Evolutionary conservation across 768 basidiomycete genomes (phyloP).

Genomic region (Psilocybe subaeruginosa): DNA sequence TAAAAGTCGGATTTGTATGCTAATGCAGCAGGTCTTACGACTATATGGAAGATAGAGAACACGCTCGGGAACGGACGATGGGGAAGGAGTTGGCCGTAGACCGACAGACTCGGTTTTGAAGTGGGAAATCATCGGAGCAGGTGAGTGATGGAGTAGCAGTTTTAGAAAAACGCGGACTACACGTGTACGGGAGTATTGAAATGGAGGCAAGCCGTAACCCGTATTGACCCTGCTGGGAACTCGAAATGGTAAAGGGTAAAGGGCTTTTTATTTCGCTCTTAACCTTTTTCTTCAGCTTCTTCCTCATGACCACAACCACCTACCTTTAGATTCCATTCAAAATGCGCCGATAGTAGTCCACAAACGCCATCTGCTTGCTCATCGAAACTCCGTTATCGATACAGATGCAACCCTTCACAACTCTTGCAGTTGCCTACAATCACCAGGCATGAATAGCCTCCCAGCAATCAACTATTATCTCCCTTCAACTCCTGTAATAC

Average conservation of each 20-base stretch:
- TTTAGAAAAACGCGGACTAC: slow-evolving; percentile 19
- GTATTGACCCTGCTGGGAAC: slow-evolving; percentile 11
- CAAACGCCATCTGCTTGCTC: not conserved
- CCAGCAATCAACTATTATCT: not conserved
- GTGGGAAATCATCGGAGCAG: slow-evolving; percentile 15
- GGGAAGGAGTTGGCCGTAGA: not conserved
- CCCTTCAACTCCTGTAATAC: not conserved
- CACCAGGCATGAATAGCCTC: slow-evolving; percentile 10
- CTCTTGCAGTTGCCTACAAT: not conserved
- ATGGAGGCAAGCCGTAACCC: too few species aligned
- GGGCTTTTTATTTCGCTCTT: slow-evolving; percentile 1
- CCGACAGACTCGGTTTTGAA: slow-evolving; percentile 11
- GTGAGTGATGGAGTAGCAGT: not conserved
- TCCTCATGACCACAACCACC: slow-evolving; percentile 16
- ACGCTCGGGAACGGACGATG: not conserved
- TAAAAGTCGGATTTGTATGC: not conserved
- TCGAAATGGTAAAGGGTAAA: slow-evolving; percentile 3
- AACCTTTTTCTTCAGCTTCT: slow-evolving; percentile 3
- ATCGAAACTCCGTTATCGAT: slow-evolving; percentile 13
- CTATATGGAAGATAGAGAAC: not conserved
- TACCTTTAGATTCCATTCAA: slow-evolving; percentile 20
- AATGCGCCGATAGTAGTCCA: slow-evolving; percentile 8
- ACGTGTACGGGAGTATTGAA: slow-evolving; percentile 18
- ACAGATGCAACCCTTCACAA: slow-evolving; percentile 19
- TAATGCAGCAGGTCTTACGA: not conserved